Base-by-base conservation (phyloP, 176 grass and related monocot genomes). In the Musa acuminata region DNA sequence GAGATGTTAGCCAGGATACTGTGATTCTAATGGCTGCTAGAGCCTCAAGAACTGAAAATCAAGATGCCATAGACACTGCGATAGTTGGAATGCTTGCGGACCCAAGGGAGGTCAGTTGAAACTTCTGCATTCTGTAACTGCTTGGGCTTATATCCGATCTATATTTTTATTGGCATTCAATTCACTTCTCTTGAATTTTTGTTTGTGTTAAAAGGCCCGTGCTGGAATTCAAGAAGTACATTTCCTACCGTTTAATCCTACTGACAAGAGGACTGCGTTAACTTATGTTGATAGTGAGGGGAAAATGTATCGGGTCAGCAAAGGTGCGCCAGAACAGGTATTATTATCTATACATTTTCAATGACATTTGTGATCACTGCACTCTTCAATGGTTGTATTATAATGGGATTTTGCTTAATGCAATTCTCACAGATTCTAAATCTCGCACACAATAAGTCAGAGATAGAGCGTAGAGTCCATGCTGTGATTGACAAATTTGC, bases 31-130 rank as follows among this genome's bases (percentile, higher is more conserved):
- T 96, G 92, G 92, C 92, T 76, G 92, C 92, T 29, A 83, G 92
- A 77, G 92, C 92, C 49, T 91, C 92, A 53, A 80, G 92, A 23
- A 88, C 75, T 10, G 91, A 96, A 87, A 96, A 91, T 80, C 91
- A 96, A 81, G 91, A 96, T 83, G 91, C 91, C 59, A 96, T 96
- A 81, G 91, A 96, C 80, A 83, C 88, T 78, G 89, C 91, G 27
- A 96, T 96, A 69, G 91, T 96, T 75, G 85, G 88, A 24, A 96
- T 96, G 91, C 91, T 96, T 84, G 91, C 91, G 13, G 91, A 96
- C 79, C 91, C 91, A 71, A 96, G 88, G 69, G 91, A 96, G 88
- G 91, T 96, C 80, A 54, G 20, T 59, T 16, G 13, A 26, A 65
- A 59, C 21, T 49, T 14, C 55, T 52, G 25, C 62, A n/a, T 54